Evolutionary conservation across 257 asterid species (phyloP).

Genomic region (Ballota nigra): DNA sequence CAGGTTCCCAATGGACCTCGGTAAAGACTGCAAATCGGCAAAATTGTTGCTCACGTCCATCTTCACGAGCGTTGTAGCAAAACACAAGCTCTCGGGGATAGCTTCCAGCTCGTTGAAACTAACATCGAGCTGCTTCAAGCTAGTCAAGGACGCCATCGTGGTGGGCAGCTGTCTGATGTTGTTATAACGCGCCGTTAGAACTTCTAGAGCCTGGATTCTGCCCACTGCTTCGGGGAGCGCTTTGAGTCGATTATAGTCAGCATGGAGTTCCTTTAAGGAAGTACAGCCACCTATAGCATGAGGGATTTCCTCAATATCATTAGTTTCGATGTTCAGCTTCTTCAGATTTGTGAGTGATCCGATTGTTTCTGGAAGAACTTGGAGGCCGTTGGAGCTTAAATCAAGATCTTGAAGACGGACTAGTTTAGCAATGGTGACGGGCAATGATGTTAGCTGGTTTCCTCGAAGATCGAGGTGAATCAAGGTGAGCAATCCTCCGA

Average conservation of each 20-base stretch:
- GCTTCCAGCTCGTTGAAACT: constrained; percentile 88
- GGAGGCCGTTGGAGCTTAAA: constrained; percentile 69
- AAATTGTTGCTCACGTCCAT: constrained; percentile 90
- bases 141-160: constrained; percentile 72
- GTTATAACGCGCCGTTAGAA: constrained; percentile 69
- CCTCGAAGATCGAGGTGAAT: constrained; percentile 60
- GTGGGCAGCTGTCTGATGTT: constrained; percentile 81
- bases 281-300: constrained; percentile 80
- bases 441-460: constrained; percentile 57
- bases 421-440: constrained; percentile 45
- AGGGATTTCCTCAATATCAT: constrained; percentile 80
- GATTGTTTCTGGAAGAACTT: constrained; percentile 64
- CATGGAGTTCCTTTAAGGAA: constrained; percentile 64
- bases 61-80: constrained; percentile 74
- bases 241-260: constrained; percentile 77
- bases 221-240: constrained; percentile 97
- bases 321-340: constrained; percentile 63
- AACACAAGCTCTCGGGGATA: constrained; percentile 88
- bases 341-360: constrained; percentile 70
- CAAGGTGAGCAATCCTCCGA: constrained; percentile 63
- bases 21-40: constrained; percentile 68
- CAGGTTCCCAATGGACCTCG: constrained; percentile 87
- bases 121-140: constrained; percentile 69
- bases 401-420: constrained; percentile 65
- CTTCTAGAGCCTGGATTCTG: constrained; percentile 60